phyloP scores from a whole-genome alignment of 306 rosid genomes.

The Dryas octopetala region DNA sequence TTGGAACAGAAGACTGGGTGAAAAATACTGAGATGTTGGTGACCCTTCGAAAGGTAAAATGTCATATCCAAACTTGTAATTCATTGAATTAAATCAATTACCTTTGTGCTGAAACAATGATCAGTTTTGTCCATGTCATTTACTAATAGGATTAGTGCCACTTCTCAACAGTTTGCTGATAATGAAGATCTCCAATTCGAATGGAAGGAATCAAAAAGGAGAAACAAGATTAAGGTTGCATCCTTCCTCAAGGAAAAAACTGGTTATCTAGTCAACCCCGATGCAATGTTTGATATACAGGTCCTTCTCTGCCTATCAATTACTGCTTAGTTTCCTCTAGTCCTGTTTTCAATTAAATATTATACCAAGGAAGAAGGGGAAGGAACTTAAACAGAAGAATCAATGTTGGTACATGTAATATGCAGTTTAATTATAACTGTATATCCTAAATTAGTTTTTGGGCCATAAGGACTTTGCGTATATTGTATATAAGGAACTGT shows the following conservation, averaged over 20 bases:
- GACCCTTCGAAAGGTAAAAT: constrained; percentile 63
- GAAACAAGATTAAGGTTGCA: constrained; percentile 77
- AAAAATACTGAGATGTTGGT: constrained; percentile 74
- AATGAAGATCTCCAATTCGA: constrained; percentile 76
- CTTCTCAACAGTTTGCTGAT: constrained; percentile 65
- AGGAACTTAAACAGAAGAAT: too few relatives aligned
- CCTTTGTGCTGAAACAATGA: not conserved
- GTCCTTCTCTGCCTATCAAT: constrained; percentile 27
- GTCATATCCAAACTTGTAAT: not conserved
- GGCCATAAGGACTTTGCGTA: too few relatives aligned
- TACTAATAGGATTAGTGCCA: constrained; percentile 9
- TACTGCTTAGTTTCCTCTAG: not conserved
- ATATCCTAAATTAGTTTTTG: too few relatives aligned
- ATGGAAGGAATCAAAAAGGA: constrained; percentile 85
- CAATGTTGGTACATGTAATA: too few relatives aligned
- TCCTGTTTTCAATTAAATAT: not conserved
- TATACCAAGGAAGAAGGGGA: too few relatives aligned
- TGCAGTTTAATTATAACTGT: too few relatives aligned
- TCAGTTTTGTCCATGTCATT: not conserved
- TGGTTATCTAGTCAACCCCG: constrained; percentile 86
- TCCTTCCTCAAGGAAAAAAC: constrained; percentile 74
- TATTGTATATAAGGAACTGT: not conserved
- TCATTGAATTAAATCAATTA: not conserved
- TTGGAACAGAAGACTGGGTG: constrained; percentile 93
- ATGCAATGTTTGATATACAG: constrained; percentile 95